A percentile compares a stretch with the other conserved stretches of the same genome.
phyloP scores from a whole-genome alignment of 2,329 filamentous ascomycete species.

The Capronia epimyces region DNA sequence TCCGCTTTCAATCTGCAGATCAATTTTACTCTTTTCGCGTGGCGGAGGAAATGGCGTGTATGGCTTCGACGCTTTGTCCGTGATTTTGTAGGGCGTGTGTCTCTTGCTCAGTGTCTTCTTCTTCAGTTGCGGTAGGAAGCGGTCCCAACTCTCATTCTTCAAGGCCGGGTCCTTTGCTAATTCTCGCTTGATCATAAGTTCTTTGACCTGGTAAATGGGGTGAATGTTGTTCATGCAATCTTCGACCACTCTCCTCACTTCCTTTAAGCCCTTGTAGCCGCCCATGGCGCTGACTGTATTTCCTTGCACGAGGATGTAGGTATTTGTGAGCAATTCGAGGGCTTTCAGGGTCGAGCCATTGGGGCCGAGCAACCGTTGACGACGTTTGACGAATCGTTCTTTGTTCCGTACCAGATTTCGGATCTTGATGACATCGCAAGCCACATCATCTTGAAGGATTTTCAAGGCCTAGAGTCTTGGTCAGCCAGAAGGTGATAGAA shows the following conservation, averaged over 20 bases:
- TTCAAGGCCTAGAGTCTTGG: slow-evolving; percentile 59
- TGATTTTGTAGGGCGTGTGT: slow-evolving; percentile 74
- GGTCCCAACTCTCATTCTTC: slow-evolving; percentile 85
- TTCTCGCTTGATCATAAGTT: slow-evolving; percentile 89
- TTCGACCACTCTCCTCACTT: slow-evolving; percentile 80
- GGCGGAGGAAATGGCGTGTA: slow-evolving; percentile 97
- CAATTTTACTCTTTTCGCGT: slow-evolving; percentile 98
- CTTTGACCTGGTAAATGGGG: slow-evolving; percentile 88
- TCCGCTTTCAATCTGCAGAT: slow-evolving; percentile 93
- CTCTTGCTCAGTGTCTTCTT: slow-evolving; percentile 83
- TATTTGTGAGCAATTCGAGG: slow-evolving; percentile 81
- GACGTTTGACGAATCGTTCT: slow-evolving; percentile 88
- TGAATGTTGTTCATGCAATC: slow-evolving; percentile 97
- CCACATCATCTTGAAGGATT: slow-evolving; percentile 85
- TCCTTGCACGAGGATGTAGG: slow-evolving; percentile 91
- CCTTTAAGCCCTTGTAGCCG: slow-evolving; percentile 85
- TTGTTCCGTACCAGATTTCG: slow-evolving; percentile 85
- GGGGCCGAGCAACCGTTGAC: slow-evolving; percentile 86
- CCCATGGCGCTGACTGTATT: slow-evolving; percentile 94
- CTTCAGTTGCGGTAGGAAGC: slow-evolving; percentile 96
- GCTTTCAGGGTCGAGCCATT: slow-evolving; percentile 91
- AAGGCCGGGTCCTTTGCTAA: slow-evolving; percentile 83
- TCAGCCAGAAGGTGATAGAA: neutral
- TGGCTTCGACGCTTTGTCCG: slow-evolving; percentile 85
- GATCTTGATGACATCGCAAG: slow-evolving; percentile 95